Conservation (phyloP, 257 asterid species). For the Plectranthus barbatus region DNA sequence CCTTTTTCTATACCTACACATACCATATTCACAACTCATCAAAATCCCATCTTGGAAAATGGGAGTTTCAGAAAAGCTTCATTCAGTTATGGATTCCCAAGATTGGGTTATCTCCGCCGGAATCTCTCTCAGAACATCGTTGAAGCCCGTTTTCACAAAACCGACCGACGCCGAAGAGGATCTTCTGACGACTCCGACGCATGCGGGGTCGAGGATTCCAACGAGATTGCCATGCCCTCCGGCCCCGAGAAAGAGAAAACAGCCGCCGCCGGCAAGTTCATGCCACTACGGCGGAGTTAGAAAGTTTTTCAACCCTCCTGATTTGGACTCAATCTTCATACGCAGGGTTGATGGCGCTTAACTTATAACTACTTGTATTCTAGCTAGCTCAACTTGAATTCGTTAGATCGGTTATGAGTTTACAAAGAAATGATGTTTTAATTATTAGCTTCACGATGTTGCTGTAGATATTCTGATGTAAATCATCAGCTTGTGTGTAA, state of each 20-base stretch:
- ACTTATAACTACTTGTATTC: background rate
- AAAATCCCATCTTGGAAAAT: slow-evolving; percentile 7
- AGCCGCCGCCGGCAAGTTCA: slow-evolving; percentile 22
- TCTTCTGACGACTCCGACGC: slow-evolving; percentile 32
- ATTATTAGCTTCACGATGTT: background rate
- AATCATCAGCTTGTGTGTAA: background rate
- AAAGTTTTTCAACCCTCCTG: slow-evolving; percentile 40
- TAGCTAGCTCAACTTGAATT: too few relatives aligned
- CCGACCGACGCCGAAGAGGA: slow-evolving; percentile 15
- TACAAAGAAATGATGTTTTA: too few relatives aligned
- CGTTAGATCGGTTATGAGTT: too few relatives aligned
- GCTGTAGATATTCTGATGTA: slow-evolving; percentile 7
- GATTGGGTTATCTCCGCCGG: slow-evolving; percentile 27
- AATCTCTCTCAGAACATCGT: slow-evolving; percentile 13
- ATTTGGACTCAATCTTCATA: slow-evolving; percentile 32
- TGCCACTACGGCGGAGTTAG: slow-evolving; percentile 23
- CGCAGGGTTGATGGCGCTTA: slow-evolving; percentile 14
- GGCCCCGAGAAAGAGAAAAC: slow-evolving; percentile 33
- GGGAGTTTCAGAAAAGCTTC: slow-evolving; percentile 29
- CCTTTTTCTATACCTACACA: slow-evolving; percentile 2
- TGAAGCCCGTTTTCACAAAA: slow-evolving; percentile 33
- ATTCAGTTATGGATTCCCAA: slow-evolving; percentile 16
- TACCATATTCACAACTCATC: slow-evolving; percentile 9
- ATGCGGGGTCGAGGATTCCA: slow-evolving; percentile 29
- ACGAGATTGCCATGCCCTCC: slow-evolving; percentile 27